Conservation (phyloP, 805 yeast species). For the Diddensiella caesifluorescens region DNA sequence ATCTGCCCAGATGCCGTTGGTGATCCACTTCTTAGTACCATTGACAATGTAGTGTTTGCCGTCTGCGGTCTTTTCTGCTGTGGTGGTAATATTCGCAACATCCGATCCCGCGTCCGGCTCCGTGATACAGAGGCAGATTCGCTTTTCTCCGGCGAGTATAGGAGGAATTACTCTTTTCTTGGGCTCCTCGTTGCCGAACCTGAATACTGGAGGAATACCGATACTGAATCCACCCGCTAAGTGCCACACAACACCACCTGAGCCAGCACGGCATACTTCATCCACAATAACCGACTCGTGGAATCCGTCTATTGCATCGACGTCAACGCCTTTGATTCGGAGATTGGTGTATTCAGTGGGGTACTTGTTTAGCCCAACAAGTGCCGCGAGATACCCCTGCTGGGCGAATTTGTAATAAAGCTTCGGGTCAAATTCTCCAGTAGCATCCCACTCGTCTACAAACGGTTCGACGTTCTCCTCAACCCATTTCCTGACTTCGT, state of each 20-base stretch:
- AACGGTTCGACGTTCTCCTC: conserved; percentile 36
- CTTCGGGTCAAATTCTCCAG: conserved; percentile 32
- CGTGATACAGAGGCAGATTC: conserved; percentile 39
- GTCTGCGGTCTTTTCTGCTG: conserved; percentile 35
- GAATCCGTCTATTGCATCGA: conserved; percentile 36
- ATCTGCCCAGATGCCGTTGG: conserved; percentile 40
- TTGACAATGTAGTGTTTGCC: conserved; percentile 38
- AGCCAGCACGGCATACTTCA: conserved; percentile 36
- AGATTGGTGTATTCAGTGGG: conserved; percentile 36
- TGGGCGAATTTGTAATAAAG: conserved; percentile 34
- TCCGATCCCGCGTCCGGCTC: conserved; percentile 44
- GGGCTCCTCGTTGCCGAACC: conserved; percentile 31
- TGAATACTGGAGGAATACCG: conserved; percentile 38
- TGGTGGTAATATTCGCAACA: conserved; percentile 38
- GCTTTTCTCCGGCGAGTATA: conserved; percentile 34
- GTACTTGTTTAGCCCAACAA: conserved; percentile 33
- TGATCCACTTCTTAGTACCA: conserved; percentile 43
- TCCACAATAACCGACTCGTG: conserved; percentile 38
- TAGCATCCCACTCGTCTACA: conserved; percentile 41
- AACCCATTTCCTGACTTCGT: conserved; percentile 37
- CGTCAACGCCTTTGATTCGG: conserved; percentile 34
- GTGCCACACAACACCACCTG: conserved; percentile 39
- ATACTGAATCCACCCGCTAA: conserved; percentile 39
- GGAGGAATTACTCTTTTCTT: conserved; percentile 36
- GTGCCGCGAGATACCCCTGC: conserved; percentile 38